phyloP scores from a whole-genome alignment of 805 yeast species.

The Ogataea nonfermentans region DNA sequence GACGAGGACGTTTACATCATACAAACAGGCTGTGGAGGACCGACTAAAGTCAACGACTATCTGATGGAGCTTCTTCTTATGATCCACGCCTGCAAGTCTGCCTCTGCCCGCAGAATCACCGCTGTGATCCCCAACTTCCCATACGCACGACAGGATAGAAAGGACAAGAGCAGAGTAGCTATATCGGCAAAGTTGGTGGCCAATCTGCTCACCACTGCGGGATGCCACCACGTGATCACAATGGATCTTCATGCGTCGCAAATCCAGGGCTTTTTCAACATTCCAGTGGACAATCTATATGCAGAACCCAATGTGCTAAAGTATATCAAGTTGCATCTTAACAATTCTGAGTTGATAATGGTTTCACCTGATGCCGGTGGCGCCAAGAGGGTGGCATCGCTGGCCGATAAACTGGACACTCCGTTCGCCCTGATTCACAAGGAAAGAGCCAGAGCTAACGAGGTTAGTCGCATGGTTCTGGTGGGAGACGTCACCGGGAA shows the following conservation, averaged over 20 bases:
- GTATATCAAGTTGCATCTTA: slow-evolving; percentile 67
- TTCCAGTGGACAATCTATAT: slow-evolving; percentile 93
- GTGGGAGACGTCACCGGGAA: slow-evolving; percentile 91
- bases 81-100: slow-evolving; percentile 94
- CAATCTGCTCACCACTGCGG: slow-evolving; percentile 86
- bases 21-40: slow-evolving; percentile 88
- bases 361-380: slow-evolving; percentile 99
- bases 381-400: slow-evolving; percentile 92
- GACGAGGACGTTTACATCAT: slow-evolving; percentile 86
- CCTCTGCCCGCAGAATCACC: slow-evolving; percentile 90
- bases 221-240: slow-evolving; percentile 93
- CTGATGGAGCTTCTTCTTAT: slow-evolving; percentile 84
- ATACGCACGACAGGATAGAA: slow-evolving; percentile 95
- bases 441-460: slow-evolving; percentile 93
- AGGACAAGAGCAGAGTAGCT: slow-evolving; percentile 94
- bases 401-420: slow-evolving; percentile 89
- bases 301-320: slow-evolving; percentile 90
- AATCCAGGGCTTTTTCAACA: slow-evolving; percentile 93
- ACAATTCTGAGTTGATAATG: slow-evolving; percentile 60
- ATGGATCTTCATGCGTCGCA: slow-evolving; percentile 98
- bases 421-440: slow-evolving; percentile 95
- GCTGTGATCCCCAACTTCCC: slow-evolving; percentile 96
- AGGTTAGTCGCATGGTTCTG: slow-evolving; percentile 89
- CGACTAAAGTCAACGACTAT: slow-evolving; percentile 70
- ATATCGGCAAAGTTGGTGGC: slow-evolving; percentile 94